Evolutionary conservation across 2,329 filamentous ascomycete genomes (phyloP).

Genomic region (Xylariaceae sp.): DNA sequence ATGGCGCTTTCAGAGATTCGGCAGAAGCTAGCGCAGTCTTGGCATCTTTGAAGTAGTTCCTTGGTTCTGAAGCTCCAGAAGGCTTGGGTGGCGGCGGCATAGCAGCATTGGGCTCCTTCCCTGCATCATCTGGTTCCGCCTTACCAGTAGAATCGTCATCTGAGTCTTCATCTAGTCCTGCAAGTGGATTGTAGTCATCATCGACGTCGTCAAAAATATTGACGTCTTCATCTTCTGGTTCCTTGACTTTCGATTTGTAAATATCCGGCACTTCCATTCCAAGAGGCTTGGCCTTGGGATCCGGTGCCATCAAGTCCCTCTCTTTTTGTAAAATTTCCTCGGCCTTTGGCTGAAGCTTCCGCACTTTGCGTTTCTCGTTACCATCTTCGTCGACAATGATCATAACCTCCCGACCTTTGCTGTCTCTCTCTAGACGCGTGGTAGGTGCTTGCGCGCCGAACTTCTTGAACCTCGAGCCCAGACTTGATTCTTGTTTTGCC

Average conservation of each 20-base stretch:
- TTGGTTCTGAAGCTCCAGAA: constrained; percentile 32
- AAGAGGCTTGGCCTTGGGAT: constrained; percentile 53
- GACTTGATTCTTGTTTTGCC: constrained; percentile 44
- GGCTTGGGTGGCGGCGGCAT: constrained; percentile 48
- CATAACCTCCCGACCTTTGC: constrained; percentile 58
- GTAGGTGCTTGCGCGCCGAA: constrained; percentile 54
- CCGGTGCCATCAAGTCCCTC: constrained; percentile 46
- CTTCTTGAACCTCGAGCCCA: constrained; percentile 62
- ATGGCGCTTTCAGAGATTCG: constrained; percentile 47
- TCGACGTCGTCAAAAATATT: constrained; percentile 65
- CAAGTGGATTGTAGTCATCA: constrained; percentile 65
- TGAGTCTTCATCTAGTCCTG: constrained; percentile 47
- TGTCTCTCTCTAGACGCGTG: constrained; percentile 58
- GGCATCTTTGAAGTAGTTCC: constrained; percentile 61
- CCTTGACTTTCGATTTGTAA: constrained; percentile 46
- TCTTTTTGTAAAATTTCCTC: constrained; percentile 33
- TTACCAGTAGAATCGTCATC: constrained; percentile 33
- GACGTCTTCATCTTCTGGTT: constrained; percentile 52
- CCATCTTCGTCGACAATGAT: constrained; percentile 65
- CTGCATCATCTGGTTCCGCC: constrained; percentile 16
- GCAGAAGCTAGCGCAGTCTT: constrained; percentile 53
- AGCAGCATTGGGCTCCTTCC: constrained; percentile 22
- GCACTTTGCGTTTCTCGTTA: constrained; percentile 61
- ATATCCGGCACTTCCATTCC: constrained; percentile 64
- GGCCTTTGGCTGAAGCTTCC: constrained; percentile 44